These are phyloP conservation scores for Cystobasidium sp. DNA, from an alignment of 1,284 basidiomycete species.

Conservation along the genomic window DNA sequence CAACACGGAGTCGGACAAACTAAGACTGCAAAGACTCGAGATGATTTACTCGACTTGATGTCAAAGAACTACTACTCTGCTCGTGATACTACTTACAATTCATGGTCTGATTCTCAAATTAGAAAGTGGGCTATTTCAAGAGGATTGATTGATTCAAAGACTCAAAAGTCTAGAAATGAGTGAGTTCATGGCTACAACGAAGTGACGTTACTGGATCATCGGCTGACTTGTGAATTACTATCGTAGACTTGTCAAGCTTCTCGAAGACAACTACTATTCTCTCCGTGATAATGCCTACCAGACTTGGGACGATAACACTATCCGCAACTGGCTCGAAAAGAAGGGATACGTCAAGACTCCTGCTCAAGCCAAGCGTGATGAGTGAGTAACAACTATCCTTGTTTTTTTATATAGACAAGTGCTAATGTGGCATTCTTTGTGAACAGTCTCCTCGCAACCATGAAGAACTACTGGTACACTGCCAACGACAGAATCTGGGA, in stretches of 20 bases:
- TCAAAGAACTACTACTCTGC: slow-evolving; percentile 74
- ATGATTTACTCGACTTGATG: slow-evolving; percentile 73
- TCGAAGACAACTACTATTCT: slow-evolving; percentile 50
- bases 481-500: slow-evolving; percentile 52
- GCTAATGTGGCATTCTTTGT: no score
- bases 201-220: no score
- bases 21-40: slow-evolving; percentile 68
- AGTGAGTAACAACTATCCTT: slow-evolving; percentile 52
- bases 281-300: slow-evolving; percentile 51
- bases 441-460: slow-evolving; percentile 64
- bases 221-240: not conserved
- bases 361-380: slow-evolving; percentile 67
- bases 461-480: slow-evolving; percentile 66
- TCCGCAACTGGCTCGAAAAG: slow-evolving; percentile 68
- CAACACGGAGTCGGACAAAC: slow-evolving; percentile 71
- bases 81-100: slow-evolving; percentile 60
- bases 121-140: slow-evolving; percentile 51
- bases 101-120: slow-evolving; percentile 48
- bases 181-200: slow-evolving; percentile 34
- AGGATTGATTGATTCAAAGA: slow-evolving; percentile 37
- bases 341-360: slow-evolving; percentile 71
- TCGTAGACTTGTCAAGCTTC: slow-evolving; percentile 45
- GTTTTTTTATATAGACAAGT: no score
- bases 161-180: slow-evolving; percentile 42
- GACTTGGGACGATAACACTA: slow-evolving; percentile 51